Evolutionary conservation across 2,329 filamentous ascomycete species (phyloP).

Genomic region (Phaeophleospora eucalypticola): DNA sequence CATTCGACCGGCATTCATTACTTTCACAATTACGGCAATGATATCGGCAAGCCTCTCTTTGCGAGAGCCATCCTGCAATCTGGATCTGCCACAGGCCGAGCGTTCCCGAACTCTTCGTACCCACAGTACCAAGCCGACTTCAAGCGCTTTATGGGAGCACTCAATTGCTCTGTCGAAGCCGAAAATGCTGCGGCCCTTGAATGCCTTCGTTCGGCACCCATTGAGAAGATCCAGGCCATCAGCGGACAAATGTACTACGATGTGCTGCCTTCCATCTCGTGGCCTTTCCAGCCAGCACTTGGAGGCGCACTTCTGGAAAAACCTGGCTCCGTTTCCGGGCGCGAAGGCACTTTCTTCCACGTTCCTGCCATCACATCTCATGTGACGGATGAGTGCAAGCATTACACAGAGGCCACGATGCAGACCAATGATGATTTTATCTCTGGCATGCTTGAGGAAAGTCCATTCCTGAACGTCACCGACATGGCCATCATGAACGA

Average conservation of each 20-base stretch:
- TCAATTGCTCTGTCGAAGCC: too few relatives aligned
- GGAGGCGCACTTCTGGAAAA: too few relatives aligned
- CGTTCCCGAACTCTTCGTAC: conserved; percentile 28
- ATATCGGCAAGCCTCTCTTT: conserved; percentile 34
- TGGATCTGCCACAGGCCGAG: conserved; percentile 44
- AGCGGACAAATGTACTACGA: too few relatives aligned
- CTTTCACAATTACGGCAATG: conserved; percentile 42
- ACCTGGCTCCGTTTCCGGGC: conserved; percentile 52
- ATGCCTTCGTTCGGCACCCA: too few relatives aligned
- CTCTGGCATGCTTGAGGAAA: conserved; percentile 57
- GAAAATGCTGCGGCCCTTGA: too few relatives aligned
- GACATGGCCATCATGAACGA: conserved; percentile 54
- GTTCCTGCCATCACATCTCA: conserved; percentile 65
- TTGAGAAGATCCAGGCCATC: too few relatives aligned
- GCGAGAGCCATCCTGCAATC: conserved; percentile 46
- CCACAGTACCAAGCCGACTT: conserved; percentile 15
- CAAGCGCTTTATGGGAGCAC: too few relatives aligned
- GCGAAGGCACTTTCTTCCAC: conserved; percentile 47
- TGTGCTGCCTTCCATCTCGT: too few relatives aligned
- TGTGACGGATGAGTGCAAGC: conserved; percentile 65
- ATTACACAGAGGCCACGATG: conserved; percentile 55
- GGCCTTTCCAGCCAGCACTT: too few relatives aligned
- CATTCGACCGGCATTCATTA: conserved; percentile 67
- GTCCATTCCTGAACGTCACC: conserved; percentile 52
- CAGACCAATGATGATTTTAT: conserved; percentile 51